Conservation (phyloP, 2,329 filamentous ascomycete species). For the Fusarium sambucinum region DNA sequence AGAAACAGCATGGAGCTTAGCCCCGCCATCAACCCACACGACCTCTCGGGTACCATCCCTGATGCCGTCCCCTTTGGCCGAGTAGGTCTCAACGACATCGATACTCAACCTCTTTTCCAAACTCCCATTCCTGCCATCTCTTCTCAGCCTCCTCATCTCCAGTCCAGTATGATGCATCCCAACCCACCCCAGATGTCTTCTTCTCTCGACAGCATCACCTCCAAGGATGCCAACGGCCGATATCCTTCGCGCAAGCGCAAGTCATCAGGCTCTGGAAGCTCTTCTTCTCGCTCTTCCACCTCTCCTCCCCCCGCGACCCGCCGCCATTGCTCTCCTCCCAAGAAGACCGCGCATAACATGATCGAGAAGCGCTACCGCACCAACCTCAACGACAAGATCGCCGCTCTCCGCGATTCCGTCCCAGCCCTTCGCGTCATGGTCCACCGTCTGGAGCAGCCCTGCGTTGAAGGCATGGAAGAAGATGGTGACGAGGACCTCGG, state of each 20-base stretch:
- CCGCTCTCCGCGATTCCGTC: constrained; percentile 87
- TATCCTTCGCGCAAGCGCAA: constrained; percentile 52
- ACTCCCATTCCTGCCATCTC: constrained; percentile 48
- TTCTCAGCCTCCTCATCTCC: constrained; percentile 42
- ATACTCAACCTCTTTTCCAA: constrained; percentile 47
- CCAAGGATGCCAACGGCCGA: constrained; percentile 41
- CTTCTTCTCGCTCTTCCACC: constrained; percentile 55
- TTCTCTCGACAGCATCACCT: constrained; percentile 19
- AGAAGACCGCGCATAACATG: constrained; percentile 96
- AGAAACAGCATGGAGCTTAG: constrained; percentile 48
- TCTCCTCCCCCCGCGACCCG: constrained; percentile 52
- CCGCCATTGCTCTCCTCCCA: constrained; percentile 57
- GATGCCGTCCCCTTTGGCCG: constrained; percentile 47
- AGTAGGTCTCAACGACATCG: constrained; percentile 48
- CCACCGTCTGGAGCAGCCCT: constrained; percentile 68
- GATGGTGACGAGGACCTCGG: constrained; percentile 79
- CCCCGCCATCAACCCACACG: constrained; percentile 48
- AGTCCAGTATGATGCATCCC: constrained; percentile 41
- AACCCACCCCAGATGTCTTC: constrained; percentile 41
- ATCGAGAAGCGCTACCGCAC: constrained; percentile 96
- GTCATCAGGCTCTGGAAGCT: constrained; percentile 49
- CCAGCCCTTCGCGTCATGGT: constrained; percentile 83
- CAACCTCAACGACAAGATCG: constrained; percentile 95
- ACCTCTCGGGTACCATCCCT: constrained; percentile 44
- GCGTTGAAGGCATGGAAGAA: constrained; percentile 65